Evolutionary conservation across 805 yeast species (phyloP).

Genomic region (Saccharomycopsis sp.): DNA sequence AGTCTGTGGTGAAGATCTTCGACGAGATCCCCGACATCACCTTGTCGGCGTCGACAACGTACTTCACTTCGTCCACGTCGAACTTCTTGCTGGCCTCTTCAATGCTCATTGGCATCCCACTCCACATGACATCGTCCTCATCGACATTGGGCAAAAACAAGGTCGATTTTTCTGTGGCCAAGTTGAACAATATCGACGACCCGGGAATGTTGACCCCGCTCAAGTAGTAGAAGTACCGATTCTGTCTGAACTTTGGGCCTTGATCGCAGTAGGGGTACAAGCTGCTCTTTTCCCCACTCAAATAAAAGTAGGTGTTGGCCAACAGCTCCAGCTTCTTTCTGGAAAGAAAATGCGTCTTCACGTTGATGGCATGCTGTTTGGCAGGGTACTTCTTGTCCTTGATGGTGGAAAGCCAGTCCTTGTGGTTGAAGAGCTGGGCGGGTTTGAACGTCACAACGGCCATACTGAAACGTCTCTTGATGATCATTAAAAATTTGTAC

Average conservation of each 20-base stretch:
- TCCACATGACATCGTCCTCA: conserved; percentile 91
- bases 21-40: conserved; percentile 28
- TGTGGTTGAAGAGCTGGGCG: conserved; percentile 9
- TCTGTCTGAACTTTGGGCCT: conserved; percentile 71
- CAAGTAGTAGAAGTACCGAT: conserved; percentile 81
- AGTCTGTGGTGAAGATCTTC: conserved; percentile 44
- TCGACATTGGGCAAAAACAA: conserved; percentile 79
- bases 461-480: not conserved
- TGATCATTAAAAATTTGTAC: no score
- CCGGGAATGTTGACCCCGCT: conserved; percentile 81
- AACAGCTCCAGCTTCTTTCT: conserved; percentile 25
- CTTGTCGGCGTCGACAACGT: conserved; percentile 40
- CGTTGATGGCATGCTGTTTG: conserved; percentile 58
- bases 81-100: conserved; percentile 56
- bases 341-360: conserved; percentile 33
- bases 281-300: conserved; percentile 53
- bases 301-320: conserved; percentile 45
- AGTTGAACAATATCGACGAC: conserved; percentile 52
- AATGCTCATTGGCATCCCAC: conserved; percentile 69
- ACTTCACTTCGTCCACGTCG: conserved; percentile 78
- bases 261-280: conserved; percentile 73
- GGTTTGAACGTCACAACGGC: not conserved
- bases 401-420: conserved; percentile 12
- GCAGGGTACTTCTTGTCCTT: conserved; percentile 62
- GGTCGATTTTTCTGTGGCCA: conserved; percentile 45